A percentile compares a stretch with the other conserved stretches of the same genome.
Evolutionary conservation across 2,329 filamentous ascomycete species (phyloP).

Genomic region (Westerdykella ornata): DNA sequence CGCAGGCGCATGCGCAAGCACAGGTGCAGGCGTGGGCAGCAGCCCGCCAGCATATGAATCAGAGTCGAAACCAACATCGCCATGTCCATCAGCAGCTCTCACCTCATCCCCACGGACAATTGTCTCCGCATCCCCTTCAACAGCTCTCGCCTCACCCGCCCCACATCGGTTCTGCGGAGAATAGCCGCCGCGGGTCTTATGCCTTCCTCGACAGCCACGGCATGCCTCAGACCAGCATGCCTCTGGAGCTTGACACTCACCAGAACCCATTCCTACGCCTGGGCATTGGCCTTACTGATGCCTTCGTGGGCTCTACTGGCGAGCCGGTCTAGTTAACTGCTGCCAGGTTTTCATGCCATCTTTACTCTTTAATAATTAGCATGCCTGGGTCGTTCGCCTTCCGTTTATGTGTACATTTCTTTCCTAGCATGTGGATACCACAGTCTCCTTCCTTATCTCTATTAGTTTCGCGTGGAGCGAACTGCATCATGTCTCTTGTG

Average conservation of each 20-base stretch:
- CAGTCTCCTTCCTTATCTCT: neutral
- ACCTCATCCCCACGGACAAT: neutral
- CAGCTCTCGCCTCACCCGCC: conserved; percentile 18
- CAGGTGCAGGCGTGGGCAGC: conserved; percentile 28
- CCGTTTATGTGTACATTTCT: neutral
- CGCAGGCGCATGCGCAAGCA: conserved; percentile 12
- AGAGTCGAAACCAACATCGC: conserved; percentile 29
- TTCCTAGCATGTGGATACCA: neutral
- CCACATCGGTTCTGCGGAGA: conserved; percentile 27
- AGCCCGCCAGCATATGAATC: conserved; percentile 35
- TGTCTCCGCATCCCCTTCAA: conserved; percentile 1
- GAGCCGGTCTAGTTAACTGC: conserved; percentile 10
- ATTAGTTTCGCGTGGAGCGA: neutral
- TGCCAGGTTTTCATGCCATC: neutral
- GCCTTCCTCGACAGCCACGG: conserved; percentile 28
- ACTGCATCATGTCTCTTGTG: neutral
- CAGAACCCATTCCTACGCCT: conserved; percentile 29
- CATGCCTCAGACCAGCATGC: conserved; percentile 17
- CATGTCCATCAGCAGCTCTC: conserved; percentile 22
- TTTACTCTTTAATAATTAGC: neutral
- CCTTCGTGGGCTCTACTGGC: conserved; percentile 24
- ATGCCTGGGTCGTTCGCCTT: neutral
- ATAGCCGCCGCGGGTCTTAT: conserved; percentile 25
- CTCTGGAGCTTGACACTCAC: conserved; percentile 29
- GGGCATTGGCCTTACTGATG: conserved; percentile 26